These are phyloP conservation scores for Monilinia laxa DNA, from an alignment of 2,329 filamentous ascomycete genomes.

Conservation along the genomic window DNA sequence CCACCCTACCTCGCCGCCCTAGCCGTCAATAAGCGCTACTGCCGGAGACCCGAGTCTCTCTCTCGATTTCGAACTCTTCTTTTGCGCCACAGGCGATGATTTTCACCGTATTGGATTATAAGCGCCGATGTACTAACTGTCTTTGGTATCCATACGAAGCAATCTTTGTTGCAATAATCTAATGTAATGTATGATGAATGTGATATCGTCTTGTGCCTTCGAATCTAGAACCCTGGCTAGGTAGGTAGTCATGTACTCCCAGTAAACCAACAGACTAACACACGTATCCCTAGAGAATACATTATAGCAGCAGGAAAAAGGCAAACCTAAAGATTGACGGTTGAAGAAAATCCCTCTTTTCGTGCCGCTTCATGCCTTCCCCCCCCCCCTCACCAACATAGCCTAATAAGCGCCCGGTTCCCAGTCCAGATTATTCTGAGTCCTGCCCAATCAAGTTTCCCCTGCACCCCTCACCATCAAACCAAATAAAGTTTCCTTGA, in stretches of 20 bases:
- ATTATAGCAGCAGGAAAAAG: conserved; percentile 4
- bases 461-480: not conserved
- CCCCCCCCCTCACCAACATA: not conserved
- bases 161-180: not conserved
- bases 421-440: not conserved
- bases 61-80: not conserved
- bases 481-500: not conserved
- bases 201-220: not conserved
- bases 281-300: not conserved
- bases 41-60: not conserved
- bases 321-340: not conserved
- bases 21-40: conserved; percentile 3
- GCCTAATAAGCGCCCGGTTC: not conserved
- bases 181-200: not conserved
- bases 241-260: not conserved
- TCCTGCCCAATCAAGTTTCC: not conserved
- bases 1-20: not conserved
- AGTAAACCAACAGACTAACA: not conserved
- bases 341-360: conserved; percentile 4
- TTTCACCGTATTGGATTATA: not conserved
- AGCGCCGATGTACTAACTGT: not conserved
- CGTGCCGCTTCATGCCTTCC: not conserved
- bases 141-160: not conserved
- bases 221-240: not conserved
- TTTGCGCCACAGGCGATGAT: not conserved